Evolutionary conservation across 352 stramenopile genomes (phyloP), one percentile per base, ranked within the genome.

Genomic region (Pythium insidiosum): DNA sequence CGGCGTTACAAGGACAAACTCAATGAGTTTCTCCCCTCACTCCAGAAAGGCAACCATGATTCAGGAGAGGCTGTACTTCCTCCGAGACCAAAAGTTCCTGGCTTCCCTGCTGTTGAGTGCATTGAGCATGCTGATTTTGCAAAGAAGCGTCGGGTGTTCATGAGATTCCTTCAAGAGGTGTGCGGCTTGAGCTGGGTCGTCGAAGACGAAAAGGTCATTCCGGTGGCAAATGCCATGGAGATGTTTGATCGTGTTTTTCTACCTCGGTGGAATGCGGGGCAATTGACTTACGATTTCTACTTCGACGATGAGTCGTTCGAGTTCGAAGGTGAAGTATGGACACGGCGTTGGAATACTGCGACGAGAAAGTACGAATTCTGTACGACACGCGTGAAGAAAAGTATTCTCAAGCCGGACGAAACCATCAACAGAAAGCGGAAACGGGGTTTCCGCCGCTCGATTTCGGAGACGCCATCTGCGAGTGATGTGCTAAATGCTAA

Each of bases 211-310:
- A 7, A 29, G 9, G 43, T 53, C 10, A 76, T 81, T 33, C 63
- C 65, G 0, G 43, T 78, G 26, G 47, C 57, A 2, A 62, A 81
- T 16, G 58, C 58, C 6, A 61, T 69, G 52, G 47, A 66, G 1
- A 55, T 78, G 6, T 81, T 81, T 37, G 39, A 58, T 10, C 31
- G 45, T 4, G 43, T 68, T 12, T 81, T 81, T 33, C 36, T 81
- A 7, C 63, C 66, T 9, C 55, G 58, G 3, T 81, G 68, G 68
- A 81, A 81, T 26, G 40, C 38, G 11, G 68, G 68, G 0, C 25
- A 66, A 24, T 38, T 81, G 29, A 71, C 63, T 5, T 76, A 72
- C 38, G 68, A 81, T 21, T 78, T 76, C 38, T 78, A 76, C 38
- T 78, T 72, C 49, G 68, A 81, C 38, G 66, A 72, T 7, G 63